These are phyloP conservation scores for Triangularia verruculosa DNA, from an alignment of 2,329 filamentous ascomycete species.

Conservation along the genomic window DNA sequence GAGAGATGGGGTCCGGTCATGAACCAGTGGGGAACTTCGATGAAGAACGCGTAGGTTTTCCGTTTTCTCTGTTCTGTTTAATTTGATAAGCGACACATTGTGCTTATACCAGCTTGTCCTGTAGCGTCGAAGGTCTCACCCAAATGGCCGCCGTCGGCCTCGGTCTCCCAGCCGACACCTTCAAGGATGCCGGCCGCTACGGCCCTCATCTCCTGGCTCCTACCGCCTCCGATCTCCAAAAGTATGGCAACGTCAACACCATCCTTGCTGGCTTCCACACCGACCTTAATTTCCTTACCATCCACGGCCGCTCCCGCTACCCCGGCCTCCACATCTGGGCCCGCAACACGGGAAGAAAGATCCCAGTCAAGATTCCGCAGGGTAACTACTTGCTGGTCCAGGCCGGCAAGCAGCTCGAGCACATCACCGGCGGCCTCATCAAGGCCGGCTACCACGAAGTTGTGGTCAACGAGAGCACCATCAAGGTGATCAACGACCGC, in stretches of 20 bases:
- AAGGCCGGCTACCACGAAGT: constrained; percentile 63
- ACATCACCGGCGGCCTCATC: constrained; percentile 58
- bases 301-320: constrained; percentile 61
- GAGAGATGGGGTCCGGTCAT: constrained; percentile 53
- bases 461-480: constrained; percentile 53
- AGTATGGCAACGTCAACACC: constrained; percentile 52
- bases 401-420: constrained; percentile 61
- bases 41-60: constrained; percentile 55
- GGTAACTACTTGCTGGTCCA: constrained; percentile 60
- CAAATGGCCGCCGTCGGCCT: constrained; percentile 59
- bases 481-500: constrained; percentile 46
- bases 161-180: constrained; percentile 50
- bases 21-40: constrained; percentile 56
- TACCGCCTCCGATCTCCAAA: constrained; percentile 55
- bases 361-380: constrained; percentile 56
- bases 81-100: too few relatives aligned
- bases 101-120: neutral
- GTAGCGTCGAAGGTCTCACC: constrained; percentile 52
- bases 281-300: constrained; percentile 63
- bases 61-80: neutral
- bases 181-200: constrained; percentile 54
- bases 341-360: constrained; percentile 58
- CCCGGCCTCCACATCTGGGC: constrained; percentile 62
- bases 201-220: constrained; percentile 61
- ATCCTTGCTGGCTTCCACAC: constrained; percentile 64